Base-by-base conservation (phyloP, 768 basidiomycete species). In the Suillus weaverae region DNA sequence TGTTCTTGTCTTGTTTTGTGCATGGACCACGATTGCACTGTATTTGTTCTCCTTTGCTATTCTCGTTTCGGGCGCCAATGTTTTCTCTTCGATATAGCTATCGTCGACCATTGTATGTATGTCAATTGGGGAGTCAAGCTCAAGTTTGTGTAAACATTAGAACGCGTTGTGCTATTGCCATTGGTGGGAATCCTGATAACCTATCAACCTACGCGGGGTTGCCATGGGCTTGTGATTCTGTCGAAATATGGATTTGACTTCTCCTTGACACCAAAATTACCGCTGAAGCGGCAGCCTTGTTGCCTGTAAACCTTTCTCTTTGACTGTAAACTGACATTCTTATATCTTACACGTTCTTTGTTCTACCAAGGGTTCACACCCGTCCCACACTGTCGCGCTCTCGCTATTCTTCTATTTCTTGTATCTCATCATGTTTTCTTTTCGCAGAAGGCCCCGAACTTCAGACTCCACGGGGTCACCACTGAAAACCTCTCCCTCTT, bases 401-500 rank as follows among this genome's bases (percentile, higher is more conserved):
- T 60, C 69, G 13, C 69, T 68, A 67, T 66, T 66, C 66, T 67
- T 71, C 67, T 68, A 60, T 70, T 64, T 67, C 65, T 54, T 71
- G 39, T 66, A 46, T 64, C 63, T 56, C 63, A 67, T 75, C 69
- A 92, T 92, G 90, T 92, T 91, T 76, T 87, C 86, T 61, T 88
- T 90, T 66, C 86, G 90, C 70, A 91, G 87, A 76, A 81, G 85
- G 64, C 77, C 76, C 70, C 86, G 81, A 80, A 81, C 83, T 77
- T 77, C 75, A 70, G 79, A 83, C 70, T 76, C 81, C 48, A 65
- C 63, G 36, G 72, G 62, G 26, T 77, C 81, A 41, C 78, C 79
- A 66, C 81, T 94, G 61, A 88, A 86, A 70, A 82, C 87, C n/a
- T 91, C 90, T 46, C 89, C 91, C 9, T 94, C 92, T 59, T 84